phyloP scores from a whole-genome alignment of 129 eudicot genomes.

The Escallonia rubra region DNA sequence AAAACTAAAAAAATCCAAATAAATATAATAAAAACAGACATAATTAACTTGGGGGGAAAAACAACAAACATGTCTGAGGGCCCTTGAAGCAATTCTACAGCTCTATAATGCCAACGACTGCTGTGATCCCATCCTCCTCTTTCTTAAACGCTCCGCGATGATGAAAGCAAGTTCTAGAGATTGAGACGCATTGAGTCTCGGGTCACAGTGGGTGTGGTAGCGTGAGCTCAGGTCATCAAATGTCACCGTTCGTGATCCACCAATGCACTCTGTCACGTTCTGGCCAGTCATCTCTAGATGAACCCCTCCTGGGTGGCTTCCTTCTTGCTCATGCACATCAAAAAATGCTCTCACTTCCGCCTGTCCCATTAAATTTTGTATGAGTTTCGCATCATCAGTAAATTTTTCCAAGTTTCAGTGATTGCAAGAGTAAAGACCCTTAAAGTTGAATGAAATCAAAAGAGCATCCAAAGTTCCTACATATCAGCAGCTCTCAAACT shows the following conservation, averaged over 20 bases:
- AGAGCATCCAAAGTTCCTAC: no score
- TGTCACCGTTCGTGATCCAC: constrained; percentile 78
- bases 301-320: constrained; percentile 89
- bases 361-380: constrained; percentile 16
- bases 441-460: no score
- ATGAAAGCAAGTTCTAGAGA: constrained; percentile 83
- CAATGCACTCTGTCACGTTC: constrained; percentile 89
- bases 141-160: constrained; percentile 66
- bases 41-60: background rate
- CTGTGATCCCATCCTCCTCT: background rate
- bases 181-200: constrained; percentile 82
- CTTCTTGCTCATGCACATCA: constrained; percentile 93
- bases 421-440: no score
- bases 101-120: background rate
- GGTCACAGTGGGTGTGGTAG: constrained; percentile 95
- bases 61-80: background rate
- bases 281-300: constrained; percentile 93
- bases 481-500: no score
- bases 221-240: constrained; percentile 86
- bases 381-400: no score
- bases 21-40: background rate
- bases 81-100: background rate
- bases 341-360: constrained; percentile 92
- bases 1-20: background rate
- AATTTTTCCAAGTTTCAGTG: no score